Base-by-base conservation (phyloP, 352 stramenopile genomes). In the Pythium volutum region DNA sequence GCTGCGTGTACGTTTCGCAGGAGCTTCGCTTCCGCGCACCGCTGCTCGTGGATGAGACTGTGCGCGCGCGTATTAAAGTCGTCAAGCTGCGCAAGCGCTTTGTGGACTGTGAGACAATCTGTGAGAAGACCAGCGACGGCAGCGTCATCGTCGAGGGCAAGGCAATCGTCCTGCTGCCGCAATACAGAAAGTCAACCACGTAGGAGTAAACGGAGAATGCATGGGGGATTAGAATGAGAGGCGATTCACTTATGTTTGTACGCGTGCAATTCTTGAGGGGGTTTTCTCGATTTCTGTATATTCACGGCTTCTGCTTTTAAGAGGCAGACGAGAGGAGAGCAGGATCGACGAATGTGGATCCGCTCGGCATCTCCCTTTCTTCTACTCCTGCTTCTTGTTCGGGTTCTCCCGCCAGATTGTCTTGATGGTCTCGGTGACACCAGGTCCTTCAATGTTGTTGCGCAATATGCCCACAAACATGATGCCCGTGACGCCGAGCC, bases 391-490 rank as follows among this genome's bases (percentile, higher is more conserved):
- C 68, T 84, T 84, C 73, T 88, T 88, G 69, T 79, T 83, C 14
- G 81, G 81, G 50, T 71, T 79, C 72, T 91, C 79, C 59, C 82
- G 76, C 87, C 87, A 96, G 47, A 96, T 64, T 7, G 81, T 89
- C 76, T 96, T 96, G 38, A 96, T 67, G 38, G 81, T 89, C 71
- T 94, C 87, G 59, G 87, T 95, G 58, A 97, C 71, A 34, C 88
- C 88, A 11, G 73, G 70, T n/a, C 88, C 88, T 59, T 87, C 81
- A 41, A 95, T 64, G 69, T 93, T 96, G 60, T 93, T 75, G 62
- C 83, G 89, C 62, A 95, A 43, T 51, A 97, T 70, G 45, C 88
- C 88, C 46, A 96, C 58, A 56, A 91, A 78, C 74, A 91, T 88
- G 62, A 96, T 65, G 43, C 77, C 80, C 14, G 86, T 94, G 59